A percentile compares a stretch with the other conserved stretches of the same genome.
phyloP scores from a whole-genome alignment of 148 eudicot species.

The Fagopyrum esculentum region DNA sequence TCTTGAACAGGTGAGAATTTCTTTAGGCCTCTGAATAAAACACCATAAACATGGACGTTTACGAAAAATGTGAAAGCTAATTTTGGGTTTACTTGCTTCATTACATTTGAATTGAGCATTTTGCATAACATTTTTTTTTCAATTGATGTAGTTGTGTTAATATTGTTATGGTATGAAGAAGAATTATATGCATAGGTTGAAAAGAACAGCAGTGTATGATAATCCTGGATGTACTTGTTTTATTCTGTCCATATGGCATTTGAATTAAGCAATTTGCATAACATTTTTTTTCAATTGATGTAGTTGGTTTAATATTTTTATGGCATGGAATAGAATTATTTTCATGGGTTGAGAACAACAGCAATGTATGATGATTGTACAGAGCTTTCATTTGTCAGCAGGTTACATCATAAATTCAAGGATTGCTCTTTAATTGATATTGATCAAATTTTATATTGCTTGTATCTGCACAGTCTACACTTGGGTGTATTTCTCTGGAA shows the following conservation, averaged over 20 bases:
- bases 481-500: neutral
- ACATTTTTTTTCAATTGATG: too few species aligned
- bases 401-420: neutral
- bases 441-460: neutral
- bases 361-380: neutral
- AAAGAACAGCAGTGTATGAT: too few species aligned
- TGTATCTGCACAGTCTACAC: neutral
- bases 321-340: too few species aligned
- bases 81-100: neutral
- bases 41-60: neutral
- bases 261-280: too few species aligned
- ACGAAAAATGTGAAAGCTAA: neutral
- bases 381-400: neutral
- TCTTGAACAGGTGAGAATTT: constrained; percentile 72
- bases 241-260: too few species aligned
- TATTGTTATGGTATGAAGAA: neutral
- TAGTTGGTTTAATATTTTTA: too few species aligned
- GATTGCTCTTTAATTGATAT: neutral
- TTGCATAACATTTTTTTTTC: neutral
- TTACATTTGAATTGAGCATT: neutral
- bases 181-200: neutral
- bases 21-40: neutral
- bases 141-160: neutral
- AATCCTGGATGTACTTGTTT: too few species aligned
- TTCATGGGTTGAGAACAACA: neutral